Conservation (phyloP, 2,329 filamentous ascomycete species). For the Geosmithia morbida region DNA sequence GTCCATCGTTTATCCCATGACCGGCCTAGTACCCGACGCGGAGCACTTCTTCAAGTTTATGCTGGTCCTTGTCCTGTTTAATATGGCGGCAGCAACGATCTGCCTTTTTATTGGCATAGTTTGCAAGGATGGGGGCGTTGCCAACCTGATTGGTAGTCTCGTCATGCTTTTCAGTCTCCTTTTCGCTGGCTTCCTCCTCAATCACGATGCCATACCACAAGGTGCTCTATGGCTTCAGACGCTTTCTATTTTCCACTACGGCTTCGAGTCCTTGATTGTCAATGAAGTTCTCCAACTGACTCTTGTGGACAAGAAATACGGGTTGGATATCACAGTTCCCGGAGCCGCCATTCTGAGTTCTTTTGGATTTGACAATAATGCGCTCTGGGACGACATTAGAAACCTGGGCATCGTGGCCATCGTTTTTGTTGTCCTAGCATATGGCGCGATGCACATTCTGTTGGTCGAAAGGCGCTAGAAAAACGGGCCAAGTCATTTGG, state of each 20-base stretch:
- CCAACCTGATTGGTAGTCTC: constrained; percentile 83
- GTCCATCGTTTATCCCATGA: constrained; percentile 95
- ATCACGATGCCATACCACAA: constrained; percentile 81
- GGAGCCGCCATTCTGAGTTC: constrained; percentile 87
- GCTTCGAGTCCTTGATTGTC: constrained; percentile 89
- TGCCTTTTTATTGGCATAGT: constrained; percentile 94
- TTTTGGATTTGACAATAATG: constrained; percentile 84
- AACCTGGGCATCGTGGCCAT: constrained; percentile 72
- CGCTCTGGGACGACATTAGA: constrained; percentile 71
- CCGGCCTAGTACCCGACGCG: constrained; percentile 70
- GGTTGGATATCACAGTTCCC: constrained; percentile 89
- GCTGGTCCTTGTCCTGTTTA: constrained; percentile 86
- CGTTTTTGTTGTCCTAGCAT: constrained; percentile 76
- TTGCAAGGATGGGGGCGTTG: constrained; percentile 81
- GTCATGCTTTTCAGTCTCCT: constrained; percentile 96
- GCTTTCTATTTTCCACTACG: constrained; percentile 96
- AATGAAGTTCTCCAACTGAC: constrained; percentile 90
- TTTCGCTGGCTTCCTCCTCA: constrained; percentile 86
- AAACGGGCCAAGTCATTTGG: background rate
- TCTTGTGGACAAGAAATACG: constrained; percentile 87
- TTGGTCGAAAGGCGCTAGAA: constrained; percentile 61
- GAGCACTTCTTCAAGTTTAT: constrained; percentile 84
- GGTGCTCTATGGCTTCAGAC: constrained; percentile 81
- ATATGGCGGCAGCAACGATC: constrained; percentile 82
- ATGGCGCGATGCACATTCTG: constrained; percentile 82